Evolutionary conservation across 1,139 yeast genomes (phyloP).

Genomic region (Pichia sp.): DNA sequence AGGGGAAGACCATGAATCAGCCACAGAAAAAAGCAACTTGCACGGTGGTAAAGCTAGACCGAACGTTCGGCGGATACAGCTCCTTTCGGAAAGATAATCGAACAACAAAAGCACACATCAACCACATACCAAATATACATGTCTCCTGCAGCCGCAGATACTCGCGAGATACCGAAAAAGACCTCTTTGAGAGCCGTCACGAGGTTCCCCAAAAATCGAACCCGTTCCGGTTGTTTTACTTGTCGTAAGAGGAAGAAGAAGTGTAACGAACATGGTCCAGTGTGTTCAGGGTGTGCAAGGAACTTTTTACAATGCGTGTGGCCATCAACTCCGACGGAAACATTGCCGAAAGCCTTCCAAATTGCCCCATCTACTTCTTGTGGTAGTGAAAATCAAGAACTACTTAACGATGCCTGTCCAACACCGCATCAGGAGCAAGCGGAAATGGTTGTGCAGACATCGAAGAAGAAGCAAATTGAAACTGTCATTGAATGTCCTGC

Average conservation of each 20-base stretch:
- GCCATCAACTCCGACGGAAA: slow-evolving; percentile 30
- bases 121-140: too few relatives aligned
- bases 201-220: slow-evolving; percentile 25
- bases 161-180: slow-evolving; percentile 4
- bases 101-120: too few relatives aligned
- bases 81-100: too few relatives aligned
- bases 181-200: slow-evolving; percentile 5
- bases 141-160: not conserved
- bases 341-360: slow-evolving; percentile 28
- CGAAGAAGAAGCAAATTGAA: too few relatives aligned
- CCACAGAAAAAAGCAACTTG: too few relatives aligned
- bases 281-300: slow-evolving; percentile 34
- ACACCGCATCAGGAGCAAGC: too few relatives aligned
- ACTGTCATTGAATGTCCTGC: too few relatives aligned
- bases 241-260: slow-evolving; percentile 45
- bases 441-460: too few relatives aligned
- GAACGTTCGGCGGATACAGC: too few relatives aligned
- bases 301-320: slow-evolving; percentile 36
- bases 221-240: slow-evolving; percentile 40
- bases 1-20: too few relatives aligned
- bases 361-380: slow-evolving; percentile 17
- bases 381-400: not conserved
- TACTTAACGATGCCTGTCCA: not conserved
- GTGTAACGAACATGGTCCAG: slow-evolving; percentile 38
- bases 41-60: too few relatives aligned